Evolutionary conservation across 164 flowering plant genomes (phyloP), one percentile per base, ranked within the genome.

Genomic region (Vitis labrusca): DNA sequence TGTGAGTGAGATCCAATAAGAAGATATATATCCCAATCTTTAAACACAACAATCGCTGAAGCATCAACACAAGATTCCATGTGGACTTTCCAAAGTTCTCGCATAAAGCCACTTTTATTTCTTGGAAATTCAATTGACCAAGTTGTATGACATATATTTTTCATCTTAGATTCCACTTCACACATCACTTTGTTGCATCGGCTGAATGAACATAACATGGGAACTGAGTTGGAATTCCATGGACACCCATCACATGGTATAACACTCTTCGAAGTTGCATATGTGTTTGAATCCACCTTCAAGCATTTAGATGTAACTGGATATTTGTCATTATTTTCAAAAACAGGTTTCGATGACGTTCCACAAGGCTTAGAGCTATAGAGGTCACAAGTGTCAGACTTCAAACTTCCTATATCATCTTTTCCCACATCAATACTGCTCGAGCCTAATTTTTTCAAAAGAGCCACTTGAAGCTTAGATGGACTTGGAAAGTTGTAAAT

Each of bases 21-120:
- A 61, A 92, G 54, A 68, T 74, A 90, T 23, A 76, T 54, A 10
- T 81, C 80, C 9, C 76, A 72, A 64, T 80, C 84, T 79, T 78
- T 83, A 30, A 75, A 73, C 48, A 90, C 88, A 72, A 94, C 68
- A 50, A 89, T 53, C 51, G 97, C 97, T n/a, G 99, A 94, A 37
- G 97, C 97, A 85, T 94, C 97, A 70, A 94, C 94, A 82, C 99
- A 92, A 62, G 95, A 89, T 13, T 78, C 85, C 88, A 89, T 76
- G 73, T 80, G 63, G 75, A 91, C 96, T 72, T 85, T 88, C 99
- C 97, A 94, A 27, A 83, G 17, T 78, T 85, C 80, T 61, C 68
- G 79, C 82, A 92, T 67, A 32, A 59, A 74, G 14, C 81, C 83
- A 71, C 37, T 74, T 67, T 48, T 62, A 56, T 80, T 44, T 75